Evolutionary conservation across 306 rosid genomes (phyloP), one percentile per base, ranked within the genome.

Genomic region (Fragaria ananassa): DNA sequence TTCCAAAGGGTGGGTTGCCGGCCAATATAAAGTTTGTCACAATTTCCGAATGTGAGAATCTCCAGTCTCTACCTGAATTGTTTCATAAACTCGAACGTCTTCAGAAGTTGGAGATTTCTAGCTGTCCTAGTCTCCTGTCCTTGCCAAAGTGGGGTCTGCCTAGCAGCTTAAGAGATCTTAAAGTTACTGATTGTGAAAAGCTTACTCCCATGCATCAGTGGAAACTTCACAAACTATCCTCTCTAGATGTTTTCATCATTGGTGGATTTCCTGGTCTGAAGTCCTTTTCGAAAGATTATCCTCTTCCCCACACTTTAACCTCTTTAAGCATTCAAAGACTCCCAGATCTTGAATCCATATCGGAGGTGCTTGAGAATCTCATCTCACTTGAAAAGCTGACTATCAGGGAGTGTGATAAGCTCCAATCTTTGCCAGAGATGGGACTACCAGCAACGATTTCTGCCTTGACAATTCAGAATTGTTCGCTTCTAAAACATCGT

Each of bases 61-160:
- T 71, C 47, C 34, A 51, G n/a, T 71, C 47, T 15, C 75, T 71
- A 35, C 75, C 63, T n/a, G 19, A 71, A 41, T 71, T 71, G 1
- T 17, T 71, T 34, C 35, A 18, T 61, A 51, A 71, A 51, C 75
- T 71, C 19, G 34, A 5, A 19, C 62, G 6, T 29, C 80, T 81
- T 15, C 49, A 78, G 65, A 70, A 45, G 15, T 10, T 84, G 47
- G 39, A 46, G 56, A 74, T 80, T 47, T 60, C 72, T 74, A 44
- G 31, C 56, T 80, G 84, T 37, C 42, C 76, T 10, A 76, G 73
- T 56, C 83, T 81, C 25, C 50, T 17, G 58, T 78, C 79, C 23
- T n/a, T 74, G 41, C 76, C 58, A 54, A 75, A 81, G 50, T 66
- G 34, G 8, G 84, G 80, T 6, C 44, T 70, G 42, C 85, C 83